Percentiles rank a stretch among this genome's conserved stretches.
Conservation (phyloP, 2,329 filamentous ascomycete species). For the Botrytis galanthina region DNA sequence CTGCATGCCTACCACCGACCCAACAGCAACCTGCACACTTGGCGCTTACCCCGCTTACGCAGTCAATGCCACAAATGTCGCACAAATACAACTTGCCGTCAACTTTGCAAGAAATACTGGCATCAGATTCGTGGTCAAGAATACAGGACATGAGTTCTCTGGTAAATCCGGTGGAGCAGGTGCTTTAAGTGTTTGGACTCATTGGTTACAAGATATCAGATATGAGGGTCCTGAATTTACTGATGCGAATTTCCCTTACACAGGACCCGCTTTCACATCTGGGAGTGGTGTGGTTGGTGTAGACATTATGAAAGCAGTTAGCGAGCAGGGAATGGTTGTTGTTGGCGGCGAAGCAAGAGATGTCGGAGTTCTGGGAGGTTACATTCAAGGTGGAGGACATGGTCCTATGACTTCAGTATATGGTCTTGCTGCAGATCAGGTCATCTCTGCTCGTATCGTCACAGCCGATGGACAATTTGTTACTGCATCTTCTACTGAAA, state of each 20-base stretch:
- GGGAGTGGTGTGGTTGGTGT: slow-evolving; percentile 46
- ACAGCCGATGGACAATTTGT: slow-evolving; percentile 26
- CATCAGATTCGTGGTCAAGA: slow-evolving; percentile 42
- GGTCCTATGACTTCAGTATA: slow-evolving; percentile 50
- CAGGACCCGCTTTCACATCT: slow-evolving; percentile 41
- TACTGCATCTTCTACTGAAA: slow-evolving; percentile 25
- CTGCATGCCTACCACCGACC: slow-evolving; percentile 36
- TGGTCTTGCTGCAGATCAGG: slow-evolving; percentile 59
- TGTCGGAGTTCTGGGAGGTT: slow-evolving; percentile 44
- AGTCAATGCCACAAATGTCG: slow-evolving; percentile 31
- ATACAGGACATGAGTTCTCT: slow-evolving; percentile 48
- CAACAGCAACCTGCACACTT: slow-evolving; percentile 19
- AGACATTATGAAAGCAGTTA: slow-evolving; percentile 43
- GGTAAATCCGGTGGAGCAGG: slow-evolving; percentile 48
- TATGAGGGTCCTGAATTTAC: slow-evolving; percentile 36
- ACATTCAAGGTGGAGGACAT: slow-evolving; percentile 60
- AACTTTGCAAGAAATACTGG: slow-evolving; percentile 39
- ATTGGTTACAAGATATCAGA: slow-evolving; percentile 45
- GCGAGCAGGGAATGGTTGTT: slow-evolving; percentile 45
- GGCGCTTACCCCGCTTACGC: slow-evolving; percentile 25
- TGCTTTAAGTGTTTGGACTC: slow-evolving; percentile 49
- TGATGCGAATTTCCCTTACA: slow-evolving; percentile 35
- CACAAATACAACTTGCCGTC: slow-evolving; percentile 29
- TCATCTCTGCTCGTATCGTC: slow-evolving; percentile 28
- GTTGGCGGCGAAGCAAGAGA: slow-evolving; percentile 48